These are phyloP conservation scores for Aspergillus pseudoviridinutans DNA, from an alignment of 2,329 filamentous ascomycete species.

Conservation along the genomic window DNA sequence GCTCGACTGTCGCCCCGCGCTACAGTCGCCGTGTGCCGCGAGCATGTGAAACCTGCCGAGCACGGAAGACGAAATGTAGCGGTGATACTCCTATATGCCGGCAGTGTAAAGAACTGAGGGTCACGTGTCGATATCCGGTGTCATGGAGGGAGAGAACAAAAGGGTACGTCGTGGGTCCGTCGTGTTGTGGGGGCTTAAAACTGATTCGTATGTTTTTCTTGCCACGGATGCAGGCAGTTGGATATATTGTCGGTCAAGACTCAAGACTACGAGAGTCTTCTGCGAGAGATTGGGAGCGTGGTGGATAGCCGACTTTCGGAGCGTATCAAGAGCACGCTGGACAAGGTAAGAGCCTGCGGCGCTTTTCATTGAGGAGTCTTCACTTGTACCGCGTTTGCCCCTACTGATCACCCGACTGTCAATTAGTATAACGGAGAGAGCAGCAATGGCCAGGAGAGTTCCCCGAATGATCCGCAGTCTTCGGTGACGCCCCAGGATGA, in stretches of 20 bases:
- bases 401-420: conserved; percentile 3
- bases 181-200: background rate
- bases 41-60: conserved; percentile 41
- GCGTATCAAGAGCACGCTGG: conserved; percentile 33
- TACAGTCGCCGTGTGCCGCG: conserved; percentile 29
- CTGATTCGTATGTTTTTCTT: conserved; percentile 6
- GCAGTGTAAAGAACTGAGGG: conserved; percentile 37
- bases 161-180: conserved; percentile 23
- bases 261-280: conserved; percentile 36
- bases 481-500: conserved; percentile 30
- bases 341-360: conserved; percentile 28
- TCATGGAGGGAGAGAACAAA: conserved; percentile 37
- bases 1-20: conserved; percentile 9
- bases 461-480: conserved; percentile 22
- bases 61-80: conserved; percentile 43
- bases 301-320: conserved; percentile 33
- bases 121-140: conserved; percentile 37
- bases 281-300: conserved; percentile 32
- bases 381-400: background rate
- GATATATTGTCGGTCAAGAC: conserved; percentile 30
- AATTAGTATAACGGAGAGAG: conserved; percentile 20
- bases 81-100: conserved; percentile 40
- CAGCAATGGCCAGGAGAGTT: conserved; percentile 11
- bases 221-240: conserved; percentile 24
- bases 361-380: background rate